Percentiles rank a stretch among this genome's conserved stretches.
Conservation (phyloP, 768 basidiomycete genomes). For the Kwoniella sp. region DNA sequence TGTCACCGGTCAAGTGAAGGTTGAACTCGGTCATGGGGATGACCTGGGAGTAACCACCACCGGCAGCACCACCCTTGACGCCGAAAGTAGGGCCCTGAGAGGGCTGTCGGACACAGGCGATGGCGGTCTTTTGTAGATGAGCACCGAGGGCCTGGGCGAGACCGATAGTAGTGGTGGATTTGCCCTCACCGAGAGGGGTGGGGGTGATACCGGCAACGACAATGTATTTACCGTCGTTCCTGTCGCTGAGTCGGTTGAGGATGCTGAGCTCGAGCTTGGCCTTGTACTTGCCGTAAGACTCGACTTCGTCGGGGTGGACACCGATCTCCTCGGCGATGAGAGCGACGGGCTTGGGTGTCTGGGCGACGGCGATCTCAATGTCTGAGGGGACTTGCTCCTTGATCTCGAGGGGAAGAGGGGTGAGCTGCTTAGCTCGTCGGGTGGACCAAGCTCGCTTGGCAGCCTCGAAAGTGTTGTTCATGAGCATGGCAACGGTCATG, state of each 20-base stretch:
- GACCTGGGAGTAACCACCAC: constrained; percentile 96
- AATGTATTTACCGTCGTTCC: constrained; percentile 93
- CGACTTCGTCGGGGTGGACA: constrained; percentile 78
- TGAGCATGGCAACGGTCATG: constrained; percentile 99
- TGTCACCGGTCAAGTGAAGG: constrained; percentile 73
- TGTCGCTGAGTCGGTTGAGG: constrained; percentile 76
- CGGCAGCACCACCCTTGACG: constrained; percentile 98
- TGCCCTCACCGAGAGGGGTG: constrained; percentile 95
- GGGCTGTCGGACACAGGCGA: constrained; percentile 96
- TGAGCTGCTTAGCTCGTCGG: constrained; percentile 67
- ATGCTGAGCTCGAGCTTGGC: constrained; percentile 93
- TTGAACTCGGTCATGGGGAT: constrained; percentile 99
- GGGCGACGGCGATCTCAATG: constrained; percentile 93
- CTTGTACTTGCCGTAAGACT: constrained; percentile 93
- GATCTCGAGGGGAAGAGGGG: constrained; percentile 76
- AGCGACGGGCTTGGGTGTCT: constrained; percentile 84
- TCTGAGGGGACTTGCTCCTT: constrained; percentile 89
- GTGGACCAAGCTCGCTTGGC: constrained; percentile 80
- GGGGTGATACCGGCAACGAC: constrained; percentile 95
- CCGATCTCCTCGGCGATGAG: constrained; percentile 87
- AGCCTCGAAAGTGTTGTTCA: constrained; percentile 87
- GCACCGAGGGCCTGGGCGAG: constrained; percentile 94
- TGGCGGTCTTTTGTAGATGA: constrained; percentile 85
- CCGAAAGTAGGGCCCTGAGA: constrained; percentile 99
- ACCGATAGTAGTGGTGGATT: constrained; percentile 97